phyloP scores from a whole-genome alignment of 192 early-diverging fungal genomes.

The Pilaira anomala region DNA sequence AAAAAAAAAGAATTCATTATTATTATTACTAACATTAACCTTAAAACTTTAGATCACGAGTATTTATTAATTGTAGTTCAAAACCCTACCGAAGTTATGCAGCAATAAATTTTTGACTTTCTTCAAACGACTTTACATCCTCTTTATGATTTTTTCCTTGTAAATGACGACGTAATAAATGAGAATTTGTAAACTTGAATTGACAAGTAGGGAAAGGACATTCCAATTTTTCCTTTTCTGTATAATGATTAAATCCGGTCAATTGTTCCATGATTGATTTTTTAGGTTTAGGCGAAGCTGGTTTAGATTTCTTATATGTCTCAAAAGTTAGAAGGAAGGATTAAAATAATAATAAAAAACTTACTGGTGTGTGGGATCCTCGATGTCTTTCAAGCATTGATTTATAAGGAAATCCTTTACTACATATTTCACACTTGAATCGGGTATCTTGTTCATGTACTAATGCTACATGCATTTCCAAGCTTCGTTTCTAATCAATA shows the following conservation, averaged over 20 bases:
- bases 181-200: not conserved
- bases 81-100: conserved; percentile 49
- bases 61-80: conserved; percentile 83
- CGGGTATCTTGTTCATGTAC: not conserved
- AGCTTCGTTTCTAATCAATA: conserved; percentile 3
- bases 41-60: conserved; percentile 61
- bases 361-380: conserved; percentile 2
- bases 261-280: conserved; percentile 6
- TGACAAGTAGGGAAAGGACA: conserved; percentile 5
- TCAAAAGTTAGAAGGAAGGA: not conserved
- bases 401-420: conserved; percentile 10
- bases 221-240: not conserved
- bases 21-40: not conserved
- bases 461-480: not conserved
- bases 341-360: not conserved
- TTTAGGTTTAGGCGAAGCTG: not conserved
- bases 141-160: conserved; percentile 2
- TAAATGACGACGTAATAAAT: not conserved
- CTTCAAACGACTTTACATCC: not conserved
- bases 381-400: conserved; percentile 1
- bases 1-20: no score
- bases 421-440: not conserved
- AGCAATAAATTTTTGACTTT: conserved; percentile 7
- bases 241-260: conserved; percentile 1
- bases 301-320: not conserved